These are phyloP conservation scores for Fagopyrum homotropicum DNA, from an alignment of 148 eudicot genomes.

Conservation along the genomic window DNA sequence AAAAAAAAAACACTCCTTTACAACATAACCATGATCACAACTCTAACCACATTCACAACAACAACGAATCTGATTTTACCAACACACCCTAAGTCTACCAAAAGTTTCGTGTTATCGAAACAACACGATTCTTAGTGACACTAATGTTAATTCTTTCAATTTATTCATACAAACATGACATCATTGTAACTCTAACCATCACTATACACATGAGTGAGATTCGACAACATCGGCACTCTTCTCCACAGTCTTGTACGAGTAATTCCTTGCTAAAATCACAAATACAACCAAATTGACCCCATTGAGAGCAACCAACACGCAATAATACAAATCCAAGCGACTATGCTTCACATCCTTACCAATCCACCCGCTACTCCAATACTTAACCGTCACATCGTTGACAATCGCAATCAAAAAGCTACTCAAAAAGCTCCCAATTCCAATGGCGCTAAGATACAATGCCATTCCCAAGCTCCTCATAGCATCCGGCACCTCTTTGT, in stretches of 20 bases:
- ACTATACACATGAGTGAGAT: slow-evolving; percentile 2
- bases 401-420: slow-evolving; percentile 35
- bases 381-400: slow-evolving; percentile 26
- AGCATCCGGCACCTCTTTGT: slow-evolving; percentile 67
- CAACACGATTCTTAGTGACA: no score
- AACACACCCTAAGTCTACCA: no score
- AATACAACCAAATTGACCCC: slow-evolving; percentile 24
- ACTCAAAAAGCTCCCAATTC: slow-evolving; percentile 41
- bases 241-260: slow-evolving; percentile 33
- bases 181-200: no score
- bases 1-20: no score
- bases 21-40: no score
- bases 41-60: no score
- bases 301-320: slow-evolving; percentile 28
- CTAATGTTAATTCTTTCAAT: no score
- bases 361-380: slow-evolving; percentile 39
- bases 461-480: slow-evolving; percentile 68
- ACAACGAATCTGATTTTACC: no score
- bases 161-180: no score
- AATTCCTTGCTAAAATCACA: slow-evolving; percentile 25
- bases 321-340: slow-evolving; percentile 36
- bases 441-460: slow-evolving; percentile 48
- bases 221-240: slow-evolving; percentile 18
- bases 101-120: no score
- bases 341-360: slow-evolving; percentile 42